Base-by-base conservation (phyloP, 371 early-diverging fungal species). In the Dinochytrium kinnereticum region DNA sequence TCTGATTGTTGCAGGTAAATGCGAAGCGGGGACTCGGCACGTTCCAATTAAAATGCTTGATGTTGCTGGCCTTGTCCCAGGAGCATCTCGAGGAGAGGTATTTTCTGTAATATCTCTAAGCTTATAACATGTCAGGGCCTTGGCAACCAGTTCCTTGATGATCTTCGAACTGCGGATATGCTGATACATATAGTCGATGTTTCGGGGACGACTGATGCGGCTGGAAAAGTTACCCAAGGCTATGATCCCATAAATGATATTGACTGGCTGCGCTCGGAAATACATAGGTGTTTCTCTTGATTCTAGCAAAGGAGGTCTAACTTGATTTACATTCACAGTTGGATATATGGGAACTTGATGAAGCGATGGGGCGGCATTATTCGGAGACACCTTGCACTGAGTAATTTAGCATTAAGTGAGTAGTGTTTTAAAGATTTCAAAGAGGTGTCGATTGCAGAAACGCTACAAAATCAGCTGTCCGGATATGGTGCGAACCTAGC, bases 141-240 rank as follows among this genome's bases (percentile, higher is more conserved):
- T 51, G 94, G 94, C 19, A 93, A 93, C 76, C 89, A 90, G 71
- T 93, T 93, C 70, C 74, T 93, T 44, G 94, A 93, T 72, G 94
- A 93, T 72, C 78, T 93, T 66, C 85, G 93, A 55, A 86, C 86
- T 28, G 94, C 94, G 40, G 87, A 91, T 65, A 90, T 87, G 15
- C 80, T 94, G 68, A 90, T 94, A 69, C 94, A 94, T 71, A 92
- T 94, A 36, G 94, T 94, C 1, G 94, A 94, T 73, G 92, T 89
- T 34, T 90, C 90, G 38, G 94, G 94, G 0, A 93, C 92, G 0
- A 94, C 94, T 0, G 93, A 94, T 72, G 89, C 85, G 15, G 82
- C 81, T 51, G 94, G 94, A 10, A 90, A 92, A 66, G 93, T 86
- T 50, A 92, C 94, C 0, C 80, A 83, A 13, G 93, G 93, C 15